These are phyloP conservation scores for Boletus sp. DNA, from an alignment of 768 basidiomycete genomes.

Conservation along the genomic window DNA sequence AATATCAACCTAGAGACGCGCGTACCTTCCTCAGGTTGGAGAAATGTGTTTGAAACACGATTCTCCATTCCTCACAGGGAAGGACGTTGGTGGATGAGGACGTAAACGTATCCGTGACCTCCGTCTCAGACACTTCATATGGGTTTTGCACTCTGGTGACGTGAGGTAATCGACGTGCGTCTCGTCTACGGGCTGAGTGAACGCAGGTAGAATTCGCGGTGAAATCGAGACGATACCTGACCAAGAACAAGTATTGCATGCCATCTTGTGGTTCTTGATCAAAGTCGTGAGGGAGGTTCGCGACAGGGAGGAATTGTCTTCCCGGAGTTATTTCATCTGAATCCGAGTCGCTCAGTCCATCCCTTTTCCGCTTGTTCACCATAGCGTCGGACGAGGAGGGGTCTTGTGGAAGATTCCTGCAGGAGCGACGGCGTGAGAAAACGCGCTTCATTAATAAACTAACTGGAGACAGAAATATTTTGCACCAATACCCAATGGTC, in stretches of 20 bases:
- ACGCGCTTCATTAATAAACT: background rate
- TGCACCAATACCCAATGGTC: constrained; percentile 14
- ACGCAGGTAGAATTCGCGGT: background rate
- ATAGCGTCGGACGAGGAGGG: constrained; percentile 10
- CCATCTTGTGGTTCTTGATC: constrained; percentile 65
- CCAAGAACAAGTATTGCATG: constrained; percentile 76
- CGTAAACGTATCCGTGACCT: constrained; percentile 16
- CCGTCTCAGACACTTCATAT: constrained; percentile 44
- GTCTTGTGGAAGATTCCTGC: background rate
- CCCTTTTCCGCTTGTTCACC: constrained; percentile 53
- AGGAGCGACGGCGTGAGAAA: constrained; percentile 20
- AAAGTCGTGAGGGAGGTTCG: constrained; percentile 69
- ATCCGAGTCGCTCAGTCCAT: constrained; percentile 48
- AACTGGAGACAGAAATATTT: background rate
- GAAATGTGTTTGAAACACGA: constrained; percentile 54
- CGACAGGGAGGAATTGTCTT: constrained; percentile 76
- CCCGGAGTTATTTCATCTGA: constrained; percentile 62
- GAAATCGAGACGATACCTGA: constrained; percentile 48
- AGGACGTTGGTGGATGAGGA: constrained; percentile 35
- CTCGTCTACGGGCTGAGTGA: constrained; percentile 49
- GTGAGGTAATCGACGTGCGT: constrained; percentile 62
- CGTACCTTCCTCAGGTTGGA: constrained; percentile 58
- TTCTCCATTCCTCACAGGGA: constrained; percentile 68
- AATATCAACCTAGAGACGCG: background rate
- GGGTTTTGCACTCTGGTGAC: constrained; percentile 67